These are phyloP conservation scores for Castanea mollissima DNA, from an alignment of 306 rosid genomes.

Conservation along the genomic window DNA sequence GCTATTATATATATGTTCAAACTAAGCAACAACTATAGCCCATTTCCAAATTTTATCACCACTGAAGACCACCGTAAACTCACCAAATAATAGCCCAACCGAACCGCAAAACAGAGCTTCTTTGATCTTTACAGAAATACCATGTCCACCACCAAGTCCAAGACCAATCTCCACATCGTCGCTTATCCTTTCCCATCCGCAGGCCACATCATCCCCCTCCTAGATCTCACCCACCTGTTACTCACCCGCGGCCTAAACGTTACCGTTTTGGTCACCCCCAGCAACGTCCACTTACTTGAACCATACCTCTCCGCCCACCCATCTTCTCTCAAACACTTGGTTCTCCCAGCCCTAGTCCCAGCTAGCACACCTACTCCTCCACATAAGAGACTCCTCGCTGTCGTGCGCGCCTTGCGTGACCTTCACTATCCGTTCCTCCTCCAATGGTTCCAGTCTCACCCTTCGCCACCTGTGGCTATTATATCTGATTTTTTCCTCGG, in stretches of 20 bases:
- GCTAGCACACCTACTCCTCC: not conserved
- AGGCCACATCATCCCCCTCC: conserved; percentile 45
- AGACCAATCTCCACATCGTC: conserved; percentile 23
- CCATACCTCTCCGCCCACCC: conserved; percentile 29
- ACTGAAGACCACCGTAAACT: too few relatives aligned
- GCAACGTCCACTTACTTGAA: conserved; percentile 14
- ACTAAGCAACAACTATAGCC: too few relatives aligned
- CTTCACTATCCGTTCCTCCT: conserved; percentile 36
- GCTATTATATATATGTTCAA: too few relatives aligned
- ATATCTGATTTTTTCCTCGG: conserved; percentile 50
- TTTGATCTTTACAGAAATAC: not conserved
- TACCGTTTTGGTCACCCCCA: conserved; percentile 38
- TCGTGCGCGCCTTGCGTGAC: conserved; percentile 17
- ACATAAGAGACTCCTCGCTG: not conserved
- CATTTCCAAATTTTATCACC: too few relatives aligned
- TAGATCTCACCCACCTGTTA: conserved; percentile 29
- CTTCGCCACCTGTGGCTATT: conserved; percentile 31
- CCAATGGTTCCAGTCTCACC: conserved; percentile 31
- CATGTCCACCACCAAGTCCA: not conserved
- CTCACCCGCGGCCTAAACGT: conserved; percentile 35
- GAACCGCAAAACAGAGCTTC: not conserved
- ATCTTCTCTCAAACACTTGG: conserved; percentile 33
- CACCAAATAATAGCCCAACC: not conserved
- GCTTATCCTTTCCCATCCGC: conserved; percentile 43
- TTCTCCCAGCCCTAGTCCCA: conserved; percentile 19